Conservation (phyloP, 1,139 yeast genomes). For the Geotrichum europaeum region DNA sequence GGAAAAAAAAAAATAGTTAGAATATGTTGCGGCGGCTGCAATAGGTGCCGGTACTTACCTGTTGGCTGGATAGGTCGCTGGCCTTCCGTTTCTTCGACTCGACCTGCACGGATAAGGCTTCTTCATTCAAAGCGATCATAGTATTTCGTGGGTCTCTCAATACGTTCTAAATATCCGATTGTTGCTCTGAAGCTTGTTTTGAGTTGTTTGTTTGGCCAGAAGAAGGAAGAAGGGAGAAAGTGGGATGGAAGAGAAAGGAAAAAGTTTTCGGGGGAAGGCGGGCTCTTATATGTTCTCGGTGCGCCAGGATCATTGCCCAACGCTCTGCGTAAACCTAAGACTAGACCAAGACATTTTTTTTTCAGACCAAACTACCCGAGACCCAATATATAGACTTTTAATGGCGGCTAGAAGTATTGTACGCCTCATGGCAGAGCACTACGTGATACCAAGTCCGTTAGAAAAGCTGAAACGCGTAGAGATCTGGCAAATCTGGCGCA, state of each 20-base stretch:
- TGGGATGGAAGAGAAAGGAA: slow-evolving; percentile 10
- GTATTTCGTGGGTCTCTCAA: neutral
- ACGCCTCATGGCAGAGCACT: neutral
- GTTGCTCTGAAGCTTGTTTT: neutral
- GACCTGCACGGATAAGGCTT: neutral
- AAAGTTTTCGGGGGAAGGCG: slow-evolving; percentile 6
- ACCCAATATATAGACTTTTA: too few species aligned
- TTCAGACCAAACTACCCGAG: neutral
- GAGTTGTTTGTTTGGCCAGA: neutral
- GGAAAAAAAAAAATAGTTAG: neutral
- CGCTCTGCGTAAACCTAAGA: slow-evolving; percentile 13
- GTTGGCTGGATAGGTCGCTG: neutral
- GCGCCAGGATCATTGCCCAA: neutral
- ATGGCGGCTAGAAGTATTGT: neutral
- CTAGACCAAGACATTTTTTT: neutral
- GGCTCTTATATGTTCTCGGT: slow-evolving; percentile 4
- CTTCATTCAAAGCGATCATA: neutral
- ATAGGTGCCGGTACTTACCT: neutral
- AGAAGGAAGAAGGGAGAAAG: neutral
- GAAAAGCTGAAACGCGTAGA: neutral
- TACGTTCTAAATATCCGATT: neutral
- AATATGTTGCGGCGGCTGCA: neutral
- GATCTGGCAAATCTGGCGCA: neutral
- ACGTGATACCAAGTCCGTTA: neutral
- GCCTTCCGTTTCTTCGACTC: neutral